These are phyloP conservation scores for Pyrrhoderma lamaoense DNA, from an alignment of 1,284 basidiomycete genomes.

Conservation along the genomic window DNA sequence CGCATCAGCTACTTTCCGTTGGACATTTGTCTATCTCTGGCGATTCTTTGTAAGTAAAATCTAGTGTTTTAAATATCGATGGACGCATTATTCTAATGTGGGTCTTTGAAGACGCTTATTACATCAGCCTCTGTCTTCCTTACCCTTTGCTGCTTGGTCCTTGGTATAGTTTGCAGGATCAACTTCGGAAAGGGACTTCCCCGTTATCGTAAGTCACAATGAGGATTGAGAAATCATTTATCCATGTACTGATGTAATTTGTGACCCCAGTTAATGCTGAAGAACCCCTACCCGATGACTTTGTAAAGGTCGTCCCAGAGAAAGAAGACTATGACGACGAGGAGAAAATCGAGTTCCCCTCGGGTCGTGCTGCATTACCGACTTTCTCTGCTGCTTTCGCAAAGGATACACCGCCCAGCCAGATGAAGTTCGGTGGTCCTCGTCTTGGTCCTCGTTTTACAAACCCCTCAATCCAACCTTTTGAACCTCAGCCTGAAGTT, in stretches of 20 bases:
- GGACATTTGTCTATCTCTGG: constrained; percentile 63
- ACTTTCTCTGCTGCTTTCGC: constrained; percentile 48
- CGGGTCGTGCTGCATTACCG: constrained; percentile 40
- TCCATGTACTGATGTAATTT: constrained; percentile 8
- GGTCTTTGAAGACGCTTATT: constrained; percentile 40
- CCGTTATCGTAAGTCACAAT: constrained; percentile 61
- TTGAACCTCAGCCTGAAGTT: constrained; percentile 27
- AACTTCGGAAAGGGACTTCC: constrained; percentile 71
- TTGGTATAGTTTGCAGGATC: constrained; percentile 58
- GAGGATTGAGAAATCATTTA: background rate
- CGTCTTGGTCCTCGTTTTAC: constrained; percentile 44
- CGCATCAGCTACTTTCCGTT: constrained; percentile 59
- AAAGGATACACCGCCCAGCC: constrained; percentile 33
- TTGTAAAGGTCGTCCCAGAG: constrained; percentile 28
- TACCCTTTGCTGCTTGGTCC: constrained; percentile 43
- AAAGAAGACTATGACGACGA: constrained; percentile 31
- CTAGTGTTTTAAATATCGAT: background rate
- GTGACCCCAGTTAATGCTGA: constrained; percentile 45
- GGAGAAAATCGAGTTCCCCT: constrained; percentile 65
- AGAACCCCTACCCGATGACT: constrained; percentile 47
- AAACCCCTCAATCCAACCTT: constrained; percentile 34
- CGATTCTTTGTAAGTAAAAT: constrained; percentile 43
- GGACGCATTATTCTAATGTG: too few relatives aligned
- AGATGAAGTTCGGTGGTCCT: constrained; percentile 35
- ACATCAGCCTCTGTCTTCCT: constrained; percentile 51